These are phyloP conservation scores for Boeremia lycopersici DNA, from an alignment of 2,329 filamentous ascomycete species.

Conservation along the genomic window DNA sequence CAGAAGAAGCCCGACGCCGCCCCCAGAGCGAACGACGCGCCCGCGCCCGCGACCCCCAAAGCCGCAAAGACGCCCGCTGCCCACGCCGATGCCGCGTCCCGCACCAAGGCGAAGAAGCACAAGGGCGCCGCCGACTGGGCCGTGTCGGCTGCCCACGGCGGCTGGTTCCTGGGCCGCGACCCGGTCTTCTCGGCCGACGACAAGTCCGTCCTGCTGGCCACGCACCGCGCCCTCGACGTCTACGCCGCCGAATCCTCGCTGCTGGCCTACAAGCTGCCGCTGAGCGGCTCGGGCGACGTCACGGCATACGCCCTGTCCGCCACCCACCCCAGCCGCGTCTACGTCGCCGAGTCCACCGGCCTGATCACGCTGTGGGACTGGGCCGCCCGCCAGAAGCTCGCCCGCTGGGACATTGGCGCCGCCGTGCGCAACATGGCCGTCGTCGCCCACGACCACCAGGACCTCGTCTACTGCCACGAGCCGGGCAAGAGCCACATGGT, in stretches of 20 bases:
- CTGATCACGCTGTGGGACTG: constrained; percentile 65
- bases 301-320: constrained; percentile 60
- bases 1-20: constrained; percentile 34
- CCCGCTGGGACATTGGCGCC: constrained; percentile 51
- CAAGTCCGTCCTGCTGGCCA: constrained; percentile 72
- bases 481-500: constrained; percentile 48
- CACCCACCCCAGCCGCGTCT: constrained; percentile 58
- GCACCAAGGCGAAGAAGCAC: constrained; percentile 30
- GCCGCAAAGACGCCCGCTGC: too few relatives aligned
- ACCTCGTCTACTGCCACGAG: constrained; percentile 50
- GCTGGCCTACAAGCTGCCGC: constrained; percentile 72
- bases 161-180: constrained; percentile 61
- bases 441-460: constrained; percentile 37
- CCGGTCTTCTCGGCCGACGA: constrained; percentile 65
- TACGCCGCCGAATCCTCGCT: constrained; percentile 84
- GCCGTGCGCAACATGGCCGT: constrained; percentile 45
- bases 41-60: too few relatives aligned
- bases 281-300: constrained; percentile 51
- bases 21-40: too few relatives aligned
- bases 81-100: too few relatives aligned
- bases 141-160: constrained; percentile 58
- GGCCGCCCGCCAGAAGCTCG: constrained; percentile 53
- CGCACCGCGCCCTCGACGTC: constrained; percentile 76
- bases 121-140: constrained; percentile 30
- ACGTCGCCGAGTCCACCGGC: constrained; percentile 59